Evolutionary conservation across 371 early-diverging fungal species (phyloP).

Genomic region (Fennellomyces sp.): DNA sequence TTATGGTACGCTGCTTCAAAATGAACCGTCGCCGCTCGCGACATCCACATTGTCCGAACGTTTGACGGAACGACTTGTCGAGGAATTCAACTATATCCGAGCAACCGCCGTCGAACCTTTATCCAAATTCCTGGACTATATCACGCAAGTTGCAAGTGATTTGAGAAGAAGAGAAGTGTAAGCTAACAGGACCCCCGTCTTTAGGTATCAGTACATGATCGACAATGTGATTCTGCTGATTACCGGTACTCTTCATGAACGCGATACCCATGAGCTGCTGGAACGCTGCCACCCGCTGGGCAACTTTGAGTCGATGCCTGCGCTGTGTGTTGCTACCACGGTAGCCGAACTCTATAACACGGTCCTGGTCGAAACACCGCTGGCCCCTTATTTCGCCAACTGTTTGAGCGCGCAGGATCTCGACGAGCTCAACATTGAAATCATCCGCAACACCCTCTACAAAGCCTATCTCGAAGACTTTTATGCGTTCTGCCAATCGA

Average conservation of each 20-base stretch:
- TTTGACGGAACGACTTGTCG: constrained; percentile 87
- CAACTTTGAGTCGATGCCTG: constrained; percentile 96
- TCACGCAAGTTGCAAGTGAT: constrained; percentile 72
- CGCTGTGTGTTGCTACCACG: constrained; percentile 96
- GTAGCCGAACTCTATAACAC: constrained; percentile 95
- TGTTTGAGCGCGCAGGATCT: constrained; percentile 96
- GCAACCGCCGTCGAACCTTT: constrained; percentile 84
- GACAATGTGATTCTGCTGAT: constrained; percentile 98
- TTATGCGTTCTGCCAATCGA: constrained; percentile 79
- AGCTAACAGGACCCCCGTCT: background rate
- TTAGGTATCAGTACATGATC: constrained; percentile 98
- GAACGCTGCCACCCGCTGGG: constrained; percentile 97
- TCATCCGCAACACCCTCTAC: constrained; percentile 97
- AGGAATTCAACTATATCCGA: constrained; percentile 92
- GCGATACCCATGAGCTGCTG: constrained; percentile 95
- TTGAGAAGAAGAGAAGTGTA: background rate
- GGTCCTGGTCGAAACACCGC: constrained; percentile 95
- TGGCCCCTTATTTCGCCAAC: constrained; percentile 97
- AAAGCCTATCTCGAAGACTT: constrained; percentile 99
- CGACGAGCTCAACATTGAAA: constrained; percentile 98
- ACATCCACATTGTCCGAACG: constrained; percentile 91
- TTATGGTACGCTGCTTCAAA: constrained; percentile 92
- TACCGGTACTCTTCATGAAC: constrained; percentile 96
- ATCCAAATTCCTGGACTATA: constrained; percentile 92
- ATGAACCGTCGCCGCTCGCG: constrained; percentile 94